phyloP scores from a whole-genome alignment of 208 protist genomes.

The Trypanosoma boissoni region DNA sequence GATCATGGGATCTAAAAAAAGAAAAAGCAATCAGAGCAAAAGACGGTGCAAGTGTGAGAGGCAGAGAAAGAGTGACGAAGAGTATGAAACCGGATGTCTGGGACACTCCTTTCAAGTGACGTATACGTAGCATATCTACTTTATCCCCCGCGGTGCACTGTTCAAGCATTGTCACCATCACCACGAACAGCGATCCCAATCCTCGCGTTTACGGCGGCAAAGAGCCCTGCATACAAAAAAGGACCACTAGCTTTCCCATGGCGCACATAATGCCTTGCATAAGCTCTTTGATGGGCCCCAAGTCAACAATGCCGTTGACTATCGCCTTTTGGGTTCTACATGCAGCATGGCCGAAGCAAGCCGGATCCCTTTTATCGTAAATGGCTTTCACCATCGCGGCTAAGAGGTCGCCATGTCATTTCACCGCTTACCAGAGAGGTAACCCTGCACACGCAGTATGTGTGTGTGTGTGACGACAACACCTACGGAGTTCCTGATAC shows the following conservation, averaged over 20 bases:
- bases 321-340: no score
- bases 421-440: no score
- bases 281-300: slow-evolving; percentile 38
- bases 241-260: slow-evolving; percentile 43
- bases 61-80: slow-evolving; percentile 8
- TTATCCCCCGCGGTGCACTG: slow-evolving; percentile 39
- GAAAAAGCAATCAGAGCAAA: no score
- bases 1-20: slow-evolving; percentile 7
- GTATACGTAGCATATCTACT: no score
- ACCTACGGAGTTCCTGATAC: slow-evolving; percentile 46
- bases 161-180: slow-evolving; percentile 52
- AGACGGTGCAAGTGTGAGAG: no score
- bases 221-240: slow-evolving; percentile 40
- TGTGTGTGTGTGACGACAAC: slow-evolving; percentile 41
- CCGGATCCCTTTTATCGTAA: no score
- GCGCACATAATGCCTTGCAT: slow-evolving; percentile 53
- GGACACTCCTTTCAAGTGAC: no score
- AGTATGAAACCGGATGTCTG: slow-evolving; percentile 27
- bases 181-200: slow-evolving; percentile 26
- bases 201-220: slow-evolving; percentile 21
- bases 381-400: no score
- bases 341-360: no score
- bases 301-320: slow-evolving; percentile 11
- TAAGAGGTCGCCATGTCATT: no score
- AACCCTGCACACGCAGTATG: no score